Conservation (phyloP, 352 stramenopile species). For the Globisporangium cederbergense region DNA sequence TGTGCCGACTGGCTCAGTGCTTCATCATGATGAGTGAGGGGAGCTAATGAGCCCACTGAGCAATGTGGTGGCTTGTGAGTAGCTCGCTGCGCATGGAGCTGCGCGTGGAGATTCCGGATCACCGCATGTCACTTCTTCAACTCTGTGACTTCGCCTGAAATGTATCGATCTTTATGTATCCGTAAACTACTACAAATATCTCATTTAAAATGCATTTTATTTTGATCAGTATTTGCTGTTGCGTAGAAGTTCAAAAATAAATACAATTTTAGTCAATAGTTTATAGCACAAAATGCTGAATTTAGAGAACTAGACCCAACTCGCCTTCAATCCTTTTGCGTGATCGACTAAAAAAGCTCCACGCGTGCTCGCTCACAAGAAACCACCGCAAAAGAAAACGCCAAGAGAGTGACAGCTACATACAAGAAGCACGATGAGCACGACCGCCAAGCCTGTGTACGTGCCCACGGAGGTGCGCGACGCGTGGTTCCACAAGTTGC, state of each 20-base stretch:
- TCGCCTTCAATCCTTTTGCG: background rate
- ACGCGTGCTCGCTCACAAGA: constrained; percentile 2
- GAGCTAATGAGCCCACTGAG: no score
- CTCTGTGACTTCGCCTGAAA: no score
- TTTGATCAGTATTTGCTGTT: no score
- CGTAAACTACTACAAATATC: background rate
- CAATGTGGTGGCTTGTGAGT: no score
- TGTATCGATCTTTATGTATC: no score
- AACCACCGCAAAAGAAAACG: background rate
- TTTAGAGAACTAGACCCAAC: background rate
- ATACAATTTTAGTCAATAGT: background rate
- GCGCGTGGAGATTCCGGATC: no score
- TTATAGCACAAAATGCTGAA: background rate
- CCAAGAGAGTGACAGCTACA: background rate
- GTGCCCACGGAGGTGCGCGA: constrained; percentile 72
- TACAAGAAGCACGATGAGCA: constrained; percentile 22
- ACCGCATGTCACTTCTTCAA: no score
- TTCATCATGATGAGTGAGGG: no score
- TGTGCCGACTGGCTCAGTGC: no score
- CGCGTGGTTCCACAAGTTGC: constrained; percentile 86
- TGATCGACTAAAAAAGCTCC: constrained; percentile 1
- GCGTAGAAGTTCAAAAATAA: no score
- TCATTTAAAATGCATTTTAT: background rate
- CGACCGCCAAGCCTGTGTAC: constrained; percentile 55
- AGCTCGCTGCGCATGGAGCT: no score